phyloP scores from a whole-genome alignment of 2,329 filamentous ascomycete species.

The Xylariaceae sp. region DNA sequence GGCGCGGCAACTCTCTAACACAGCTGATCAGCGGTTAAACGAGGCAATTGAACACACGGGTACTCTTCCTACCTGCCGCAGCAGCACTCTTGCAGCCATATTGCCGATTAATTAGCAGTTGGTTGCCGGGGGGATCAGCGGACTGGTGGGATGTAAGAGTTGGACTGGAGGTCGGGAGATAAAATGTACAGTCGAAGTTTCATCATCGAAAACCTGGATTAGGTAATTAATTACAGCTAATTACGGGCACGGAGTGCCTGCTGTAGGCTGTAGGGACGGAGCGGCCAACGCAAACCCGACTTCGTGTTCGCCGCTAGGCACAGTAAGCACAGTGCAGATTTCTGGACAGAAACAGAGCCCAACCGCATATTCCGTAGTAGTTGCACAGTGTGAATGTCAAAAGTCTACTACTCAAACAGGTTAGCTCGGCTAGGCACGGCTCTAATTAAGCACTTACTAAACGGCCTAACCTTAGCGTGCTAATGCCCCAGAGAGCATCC shows the following conservation, averaged over 20 bases:
- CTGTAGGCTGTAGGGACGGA: no score
- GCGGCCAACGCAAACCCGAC: no score
- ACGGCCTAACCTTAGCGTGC: no score
- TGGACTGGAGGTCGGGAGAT: slow-evolving; percentile 9
- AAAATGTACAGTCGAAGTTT: slow-evolving; percentile 13
- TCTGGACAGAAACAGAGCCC: no score
- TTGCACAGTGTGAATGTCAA: neutral
- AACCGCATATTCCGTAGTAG: no score
- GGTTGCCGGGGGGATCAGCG: slow-evolving; percentile 4
- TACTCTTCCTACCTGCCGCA: slow-evolving; percentile 45
- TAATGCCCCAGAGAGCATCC: no score
- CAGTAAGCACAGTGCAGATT: neutral
- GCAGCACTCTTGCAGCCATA: slow-evolving; percentile 57
- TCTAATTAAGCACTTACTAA: no score
- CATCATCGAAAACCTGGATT: neutral
- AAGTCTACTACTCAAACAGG: neutral
- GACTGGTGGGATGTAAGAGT: slow-evolving; percentile 3
- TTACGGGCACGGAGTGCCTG: neutral
- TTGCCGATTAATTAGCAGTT: slow-evolving; percentile 44
- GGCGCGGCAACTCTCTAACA: slow-evolving; percentile 46
- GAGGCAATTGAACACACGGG: slow-evolving; percentile 10
- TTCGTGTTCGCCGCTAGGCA: no score
- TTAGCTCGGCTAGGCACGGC: neutral
- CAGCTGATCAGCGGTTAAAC: slow-evolving; percentile 27
- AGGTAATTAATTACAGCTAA: neutral